Base-by-base conservation (phyloP, 1,139 yeast genomes). In the Blastobotrys indianensis region DNA sequence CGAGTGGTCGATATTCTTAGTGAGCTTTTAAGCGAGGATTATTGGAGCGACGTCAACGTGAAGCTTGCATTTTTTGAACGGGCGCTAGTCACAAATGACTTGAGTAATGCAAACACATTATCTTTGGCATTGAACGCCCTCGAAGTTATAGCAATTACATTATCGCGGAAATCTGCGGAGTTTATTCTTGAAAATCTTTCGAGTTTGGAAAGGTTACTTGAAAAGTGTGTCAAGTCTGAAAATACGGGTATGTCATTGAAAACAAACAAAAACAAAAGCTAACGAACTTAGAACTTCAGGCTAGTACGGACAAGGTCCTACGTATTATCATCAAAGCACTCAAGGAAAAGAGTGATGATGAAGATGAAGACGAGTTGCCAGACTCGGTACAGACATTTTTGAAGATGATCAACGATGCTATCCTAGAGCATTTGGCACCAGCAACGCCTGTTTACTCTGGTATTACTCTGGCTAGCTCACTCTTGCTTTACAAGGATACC, bases 401-500 rank as follows among this genome's bases (percentile, higher is more conserved):
- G 46, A 67, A 74, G 2, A 70, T 81, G 43, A 67, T 92, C 46
- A 76, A 79, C 2, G 70, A 80, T 10, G 83, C 87, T 5, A 82
- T 90, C 30, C 78, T 85, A 8, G 97, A 92, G 58, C 95, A 90
- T 63, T 71, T 94, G 55, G 40, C 44, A 7, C 82, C 82, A 42
- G 80, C 82, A 58, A 82, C 85, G n/a, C 82, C 94, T 0, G 80
- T 85, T 42, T 92, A 94, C 13, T 94, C 97, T 7, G 96, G 97
- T 54, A 90, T 90, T 1, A 82, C 88, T 15, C 70, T 92, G 42
- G 82, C 94, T 1, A 83, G 94, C 83, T 84, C 94, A 0, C 68
- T 90, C 49, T 86, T 87, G 11, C 77, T 80, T 55, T 80, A 77
- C 60, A 76, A 80, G 45, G 94, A 96, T 0, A 75, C 81, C 30